phyloP scores from a whole-genome alignment of 148 eudicot species.

The Silene conica region DNA sequence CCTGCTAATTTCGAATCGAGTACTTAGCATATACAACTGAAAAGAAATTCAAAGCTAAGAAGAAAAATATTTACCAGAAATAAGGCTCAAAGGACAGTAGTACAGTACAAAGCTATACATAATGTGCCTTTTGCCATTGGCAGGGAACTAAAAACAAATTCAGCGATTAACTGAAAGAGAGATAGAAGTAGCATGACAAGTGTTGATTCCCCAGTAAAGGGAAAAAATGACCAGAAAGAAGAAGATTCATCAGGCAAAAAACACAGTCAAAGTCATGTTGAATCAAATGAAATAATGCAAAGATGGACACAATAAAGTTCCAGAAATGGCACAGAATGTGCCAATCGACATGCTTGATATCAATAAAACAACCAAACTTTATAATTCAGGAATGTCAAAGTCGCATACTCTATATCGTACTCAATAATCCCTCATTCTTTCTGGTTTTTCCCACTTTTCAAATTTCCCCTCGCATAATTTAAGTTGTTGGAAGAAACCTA shows the following conservation, averaged over 20 bases:
- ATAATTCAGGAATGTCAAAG: neutral
- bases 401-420: neutral
- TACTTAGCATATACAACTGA: constrained; percentile 6
- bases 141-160: neutral
- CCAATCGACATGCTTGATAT: neutral
- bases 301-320: neutral
- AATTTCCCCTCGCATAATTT: too few species aligned
- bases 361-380: neutral
- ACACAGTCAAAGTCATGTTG: neutral
- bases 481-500: too few species aligned
- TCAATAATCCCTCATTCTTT: too few species aligned
- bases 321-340: neutral
- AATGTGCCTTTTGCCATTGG: neutral
- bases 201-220: neutral
- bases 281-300: neutral
- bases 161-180: neutral
- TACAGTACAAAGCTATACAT: neutral
- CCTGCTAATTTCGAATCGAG: constrained; percentile 35
- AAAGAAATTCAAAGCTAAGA: neutral
- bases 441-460: too few species aligned
- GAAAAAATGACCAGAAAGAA: neutral
- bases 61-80: neutral
- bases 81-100: neutral
- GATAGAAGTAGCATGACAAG: neutral
- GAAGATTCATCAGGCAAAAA: neutral